A percentile compares a stretch with the other conserved stretches of the same genome.
Evolutionary conservation across 768 basidiomycete species (phyloP).

Genomic region (Tephrocybe rancida): DNA sequence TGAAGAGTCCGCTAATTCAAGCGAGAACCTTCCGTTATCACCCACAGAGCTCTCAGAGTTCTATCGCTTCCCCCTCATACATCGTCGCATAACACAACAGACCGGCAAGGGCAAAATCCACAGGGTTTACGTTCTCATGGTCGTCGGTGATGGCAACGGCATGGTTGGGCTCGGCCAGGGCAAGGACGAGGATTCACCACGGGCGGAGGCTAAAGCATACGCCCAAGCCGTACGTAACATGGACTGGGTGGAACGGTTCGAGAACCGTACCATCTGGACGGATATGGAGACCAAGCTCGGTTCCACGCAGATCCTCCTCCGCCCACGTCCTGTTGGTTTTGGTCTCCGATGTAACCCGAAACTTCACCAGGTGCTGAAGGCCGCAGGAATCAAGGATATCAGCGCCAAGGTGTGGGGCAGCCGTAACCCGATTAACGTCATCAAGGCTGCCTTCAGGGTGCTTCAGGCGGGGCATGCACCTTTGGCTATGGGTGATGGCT

Average conservation of each 20-base stretch:
- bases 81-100: constrained; percentile 78
- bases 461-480: constrained; percentile 86
- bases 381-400: constrained; percentile 93
- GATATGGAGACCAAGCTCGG: constrained; percentile 87
- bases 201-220: constrained; percentile 61
- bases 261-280: constrained; percentile 93
- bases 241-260: constrained; percentile 95
- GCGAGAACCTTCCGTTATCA: constrained; percentile 27
- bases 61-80: constrained; percentile 45
- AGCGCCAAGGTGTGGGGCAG: constrained; percentile 97
- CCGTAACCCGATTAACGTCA: constrained; percentile 81
- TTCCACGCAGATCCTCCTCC: constrained; percentile 75
- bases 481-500: constrained; percentile 78
- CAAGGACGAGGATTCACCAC: constrained; percentile 60
- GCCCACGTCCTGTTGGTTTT: constrained; percentile 88
- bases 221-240: constrained; percentile 79
- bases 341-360: constrained; percentile 89
- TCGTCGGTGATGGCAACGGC: constrained; percentile 84
- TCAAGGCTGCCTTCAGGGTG: constrained; percentile 83
- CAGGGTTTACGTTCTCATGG: constrained; percentile 59
- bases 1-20: constrained; percentile 28
- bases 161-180: constrained; percentile 84
- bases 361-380: constrained; percentile 87
- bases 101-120: constrained; percentile 92
- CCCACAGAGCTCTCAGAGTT: constrained; percentile 23